Percentiles rank a stretch among this genome's conserved stretches.
Conservation (phyloP, 2,329 filamentous ascomycete species). For the Penicillium janthinellum region DNA sequence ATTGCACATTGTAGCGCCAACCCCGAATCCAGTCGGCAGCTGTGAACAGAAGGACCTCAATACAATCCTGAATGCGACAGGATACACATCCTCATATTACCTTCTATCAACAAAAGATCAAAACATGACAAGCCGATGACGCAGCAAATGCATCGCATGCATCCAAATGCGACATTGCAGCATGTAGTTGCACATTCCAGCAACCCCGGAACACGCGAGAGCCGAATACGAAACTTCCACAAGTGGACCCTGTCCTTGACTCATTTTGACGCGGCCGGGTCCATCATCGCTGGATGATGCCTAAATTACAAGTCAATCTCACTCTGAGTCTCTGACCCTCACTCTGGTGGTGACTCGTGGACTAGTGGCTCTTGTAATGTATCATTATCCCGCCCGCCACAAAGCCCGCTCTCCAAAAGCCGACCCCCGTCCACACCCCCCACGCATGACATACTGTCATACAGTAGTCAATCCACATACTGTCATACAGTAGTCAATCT, state of each 20-base stretch:
- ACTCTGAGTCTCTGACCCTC: neutral
- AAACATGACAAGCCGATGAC: neutral
- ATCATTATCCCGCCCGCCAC: neutral
- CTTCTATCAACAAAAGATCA: neutral
- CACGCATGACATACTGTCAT: neutral
- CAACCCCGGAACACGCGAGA: neutral
- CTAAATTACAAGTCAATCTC: neutral
- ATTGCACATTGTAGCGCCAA: neutral
- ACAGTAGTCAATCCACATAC: neutral
- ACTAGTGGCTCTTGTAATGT: no score
- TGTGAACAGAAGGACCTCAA: neutral
- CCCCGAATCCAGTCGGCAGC: neutral
- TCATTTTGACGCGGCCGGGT: constrained; percentile 1
- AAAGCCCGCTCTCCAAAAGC: neutral
- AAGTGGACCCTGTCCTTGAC: neutral
- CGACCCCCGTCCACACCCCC: neutral
- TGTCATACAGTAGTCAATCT: no score
- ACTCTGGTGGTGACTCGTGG: neutral
- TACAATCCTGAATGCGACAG: neutral
- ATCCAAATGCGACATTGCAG: neutral
- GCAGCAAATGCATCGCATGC: neutral
- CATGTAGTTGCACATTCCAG: neutral
- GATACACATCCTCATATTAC: no score
- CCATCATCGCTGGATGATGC: neutral
- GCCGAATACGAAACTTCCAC: constrained; percentile 2